Evolutionary conservation across 2,329 filamentous ascomycete genomes (phyloP), one percentile per base, ranked within the genome.

Genomic region (Colletotrichum acutatum): DNA sequence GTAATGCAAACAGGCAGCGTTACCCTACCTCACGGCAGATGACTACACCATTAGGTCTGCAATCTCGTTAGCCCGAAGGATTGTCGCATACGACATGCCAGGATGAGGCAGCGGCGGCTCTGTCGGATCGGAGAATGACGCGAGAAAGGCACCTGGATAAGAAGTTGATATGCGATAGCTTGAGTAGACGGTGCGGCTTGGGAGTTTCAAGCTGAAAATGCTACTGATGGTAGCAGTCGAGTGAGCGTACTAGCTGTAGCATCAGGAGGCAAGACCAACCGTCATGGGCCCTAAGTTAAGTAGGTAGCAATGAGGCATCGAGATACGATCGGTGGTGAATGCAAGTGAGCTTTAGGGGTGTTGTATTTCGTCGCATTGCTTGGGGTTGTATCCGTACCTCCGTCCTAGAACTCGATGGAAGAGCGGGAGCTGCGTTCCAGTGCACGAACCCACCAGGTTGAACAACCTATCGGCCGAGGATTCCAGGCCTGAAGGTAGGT

Each of bases 41-140:
- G 37, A 64, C 22, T 42, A 42, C 37, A 19, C 37, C 37, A 42
- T 19, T 24, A 26, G 30, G 22, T 52, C 53, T 26, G 46, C 19
- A 37, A 58, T 49, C 53, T 54, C 49, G 67, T 61, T 72, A 60
- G 56, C 32, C 24, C 42, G 22, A 46, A 30, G 16, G 30, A 26
- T 16, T 56, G 46, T 63, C 52, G 60, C 66, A 64, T 24, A 69
- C 34, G 34, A 37, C 58, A 42, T 65, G 28, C 66, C 37, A 66
- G 71, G 66, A 65, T 73, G 65, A 52, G 54, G 56, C 24, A n/a
- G 66, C 60, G 49, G 70, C 70, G 71, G 71, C 71, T 71, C 71
- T 71, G n/a, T 73, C 71, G 66, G 71, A 73, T 73, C 71, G 67
- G 71, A 65, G 56, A 54, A 62, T 70, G 66, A 70, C 60, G 60